Evolutionary conservation across 495 filamentous ascomycete genomes (phyloP).

Genomic region (Xylaria nigripes): DNA sequence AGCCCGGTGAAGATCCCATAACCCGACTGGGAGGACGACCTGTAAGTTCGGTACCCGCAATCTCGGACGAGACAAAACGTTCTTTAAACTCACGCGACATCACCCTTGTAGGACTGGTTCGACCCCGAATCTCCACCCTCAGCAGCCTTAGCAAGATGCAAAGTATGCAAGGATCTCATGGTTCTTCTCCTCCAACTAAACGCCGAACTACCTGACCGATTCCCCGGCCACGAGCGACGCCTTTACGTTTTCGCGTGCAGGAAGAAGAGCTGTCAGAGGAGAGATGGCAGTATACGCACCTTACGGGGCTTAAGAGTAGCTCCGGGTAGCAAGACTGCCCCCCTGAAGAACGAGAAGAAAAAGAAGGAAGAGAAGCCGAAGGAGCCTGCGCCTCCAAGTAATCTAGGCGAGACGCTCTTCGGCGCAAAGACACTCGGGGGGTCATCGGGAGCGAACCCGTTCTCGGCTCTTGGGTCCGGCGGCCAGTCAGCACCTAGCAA

Average conservation of each 20-base stretch:
- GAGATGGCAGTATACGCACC: slow-evolving; percentile 68
- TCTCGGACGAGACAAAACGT: neutral
- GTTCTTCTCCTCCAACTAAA: slow-evolving; percentile 82
- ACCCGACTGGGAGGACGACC: slow-evolving; percentile 83
- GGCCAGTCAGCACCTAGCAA: slow-evolving; percentile 15
- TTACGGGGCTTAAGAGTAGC: slow-evolving; percentile 53
- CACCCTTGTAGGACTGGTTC: slow-evolving; percentile 62
- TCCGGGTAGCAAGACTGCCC: slow-evolving; percentile 17
- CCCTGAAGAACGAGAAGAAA: slow-evolving; percentile 23
- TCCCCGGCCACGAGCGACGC: slow-evolving; percentile 76
- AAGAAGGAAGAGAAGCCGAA: slow-evolving; percentile 32
- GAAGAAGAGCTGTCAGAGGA: slow-evolving; percentile 70
- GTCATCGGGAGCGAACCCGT: slow-evolving; percentile 34
- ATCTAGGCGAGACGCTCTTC: slow-evolving; percentile 50
- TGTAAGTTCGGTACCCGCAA: slow-evolving; percentile 45
- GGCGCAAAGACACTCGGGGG: slow-evolving; percentile 34
- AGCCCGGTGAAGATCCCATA: slow-evolving; percentile 73
- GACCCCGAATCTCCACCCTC: slow-evolving; percentile 61
- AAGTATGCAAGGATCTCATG: slow-evolving; percentile 78
- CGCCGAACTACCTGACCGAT: slow-evolving; percentile 77
- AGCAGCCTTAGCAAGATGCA: slow-evolving; percentile 74
- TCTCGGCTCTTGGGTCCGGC: slow-evolving; percentile 23
- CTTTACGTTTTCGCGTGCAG: slow-evolving; percentile 78
- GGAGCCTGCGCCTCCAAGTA: slow-evolving; percentile 30
- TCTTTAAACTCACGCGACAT: neutral